Evolutionary conservation across 2,329 filamentous ascomycete genomes (phyloP), one percentile per base, ranked within the genome.

Genomic region (Aspergillus aculeatus): DNA sequence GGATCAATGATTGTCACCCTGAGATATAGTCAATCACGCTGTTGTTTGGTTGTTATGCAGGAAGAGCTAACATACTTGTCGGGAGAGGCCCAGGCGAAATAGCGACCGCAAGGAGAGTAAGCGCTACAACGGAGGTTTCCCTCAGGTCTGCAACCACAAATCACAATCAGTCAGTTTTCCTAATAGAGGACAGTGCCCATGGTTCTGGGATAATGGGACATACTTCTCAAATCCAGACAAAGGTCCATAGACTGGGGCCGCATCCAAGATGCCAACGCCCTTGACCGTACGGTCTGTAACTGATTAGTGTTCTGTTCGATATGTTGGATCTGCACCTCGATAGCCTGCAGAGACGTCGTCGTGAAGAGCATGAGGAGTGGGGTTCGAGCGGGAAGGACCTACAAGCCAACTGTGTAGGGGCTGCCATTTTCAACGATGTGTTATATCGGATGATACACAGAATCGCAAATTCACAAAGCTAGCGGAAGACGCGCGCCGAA

Each of bases 61-160:
- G 29, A 47, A 54, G 35, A 19, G 21, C 7, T 23, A 32, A 69
- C 81, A 65, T 80, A 86, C 85, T 82, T 80, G 70, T 96, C 92
- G 64, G 88, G 89, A 64, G 91, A 91, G 67, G 94, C 93, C 89
- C 91, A 99, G 65, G 92, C 93, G 79, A 97, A 96, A 82, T 93
- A 99, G 74, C 90, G 91, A 75, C 95, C 94, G 78, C 95, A 96
- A 60, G 92, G 90, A 64, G 95, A 98, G 83, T 99, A 99, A 72
- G 87, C 87, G 83, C 90, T 96, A 82, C 92, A 98, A 77, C 95
- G 90, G 73, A 96, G 86, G 81, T 94, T 96, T 75, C 93, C 94
- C 83, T 96, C 91, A 63, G 94, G 93, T 80, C 89, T 92, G 71
- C 76, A 61, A 54, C 10, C 48, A 44, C 53, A 19, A 10, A 63